Percentiles rank a stretch among this genome's conserved stretches.
Conservation (phyloP, 169 alveolate species). For the Eimeria necatrix region DNA sequence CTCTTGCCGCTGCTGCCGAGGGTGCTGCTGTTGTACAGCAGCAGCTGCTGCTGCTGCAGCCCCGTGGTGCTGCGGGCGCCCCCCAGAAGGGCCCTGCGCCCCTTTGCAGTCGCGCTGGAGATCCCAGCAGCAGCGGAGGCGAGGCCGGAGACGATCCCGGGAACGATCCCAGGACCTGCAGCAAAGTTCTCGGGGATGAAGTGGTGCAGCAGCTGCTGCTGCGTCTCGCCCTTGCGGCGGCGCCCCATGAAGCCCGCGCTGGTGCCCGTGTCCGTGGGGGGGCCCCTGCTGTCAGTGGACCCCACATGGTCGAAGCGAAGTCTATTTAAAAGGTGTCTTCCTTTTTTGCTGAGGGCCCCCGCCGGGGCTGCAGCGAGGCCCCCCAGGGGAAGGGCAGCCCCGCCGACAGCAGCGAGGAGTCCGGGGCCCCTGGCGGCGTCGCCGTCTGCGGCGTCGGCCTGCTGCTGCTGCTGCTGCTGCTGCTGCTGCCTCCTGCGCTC, state of each 20-base stretch:
- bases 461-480: conserved; percentile 24
- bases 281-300: not conserved
- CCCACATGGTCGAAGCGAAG: conserved; percentile 6
- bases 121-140: conserved; percentile 58
- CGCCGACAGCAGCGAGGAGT: not conserved
- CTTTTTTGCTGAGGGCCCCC: not conserved
- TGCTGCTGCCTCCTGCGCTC: conserved; percentile 3
- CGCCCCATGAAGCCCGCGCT: not conserved
- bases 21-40: not conserved
- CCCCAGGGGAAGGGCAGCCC: not conserved
- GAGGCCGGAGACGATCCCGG: not conserved
- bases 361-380: not conserved
- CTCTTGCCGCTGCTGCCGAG: not conserved
- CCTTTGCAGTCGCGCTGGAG: not conserved
- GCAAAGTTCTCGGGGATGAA: not conserved
- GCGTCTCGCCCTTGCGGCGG: not conserved
- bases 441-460: conserved; percentile 4
- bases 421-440: not conserved
- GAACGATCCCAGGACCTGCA: not conserved
- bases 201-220: conserved; percentile 37
- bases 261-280: not conserved
- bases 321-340: not conserved
- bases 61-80: conserved; percentile 17
- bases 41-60: conserved; percentile 25
- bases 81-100: conserved; percentile 5